Evolutionary conservation across 805 yeast species (phyloP).

Genomic region (Yamadazyma phyllophila): DNA sequence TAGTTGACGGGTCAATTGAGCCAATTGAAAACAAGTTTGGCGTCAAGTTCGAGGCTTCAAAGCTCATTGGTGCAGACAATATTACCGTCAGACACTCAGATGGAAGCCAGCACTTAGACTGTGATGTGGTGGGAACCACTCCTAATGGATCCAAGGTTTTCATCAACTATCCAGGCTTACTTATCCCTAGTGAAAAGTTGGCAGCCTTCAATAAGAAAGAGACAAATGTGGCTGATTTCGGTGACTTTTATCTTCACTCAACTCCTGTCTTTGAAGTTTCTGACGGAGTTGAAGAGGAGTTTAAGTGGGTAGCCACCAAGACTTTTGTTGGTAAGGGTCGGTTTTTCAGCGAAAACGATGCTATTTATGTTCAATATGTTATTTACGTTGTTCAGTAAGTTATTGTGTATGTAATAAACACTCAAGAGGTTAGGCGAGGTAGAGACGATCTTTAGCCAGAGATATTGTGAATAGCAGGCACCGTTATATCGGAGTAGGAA

Average conservation of each 20-base stretch:
- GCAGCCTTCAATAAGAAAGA: constrained; percentile 30
- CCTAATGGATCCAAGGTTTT: constrained; percentile 42
- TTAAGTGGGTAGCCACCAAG: constrained; percentile 49
- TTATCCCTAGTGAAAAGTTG: constrained; percentile 32
- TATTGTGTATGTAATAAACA: no score
- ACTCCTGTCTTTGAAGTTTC: constrained; percentile 47
- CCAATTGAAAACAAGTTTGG: constrained; percentile 31
- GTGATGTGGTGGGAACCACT: constrained; percentile 48
- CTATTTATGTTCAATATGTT: constrained; percentile 55
- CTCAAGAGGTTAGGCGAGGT: no score
- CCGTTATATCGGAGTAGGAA: no score
- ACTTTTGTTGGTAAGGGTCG: constrained; percentile 60
- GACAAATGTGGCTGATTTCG: constrained; percentile 32
- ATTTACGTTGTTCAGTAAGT: constrained; percentile 30
- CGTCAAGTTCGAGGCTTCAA: constrained; percentile 27
- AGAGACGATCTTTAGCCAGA: no score
- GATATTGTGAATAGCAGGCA: no score
- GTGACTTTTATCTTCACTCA: constrained; percentile 48
- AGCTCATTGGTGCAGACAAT: constrained; percentile 47
- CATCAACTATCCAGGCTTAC: constrained; percentile 49
- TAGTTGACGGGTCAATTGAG: constrained; percentile 27
- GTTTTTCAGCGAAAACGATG: constrained; percentile 48
- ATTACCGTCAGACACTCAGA: constrained; percentile 24
- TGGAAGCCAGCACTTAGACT: constrained; percentile 41
- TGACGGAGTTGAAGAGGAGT: constrained; percentile 40